Percentiles rank a stretch among this genome's conserved stretches.
phyloP scores from a whole-genome alignment of 345 rosid species.

The Melastoma malabathricum region DNA sequence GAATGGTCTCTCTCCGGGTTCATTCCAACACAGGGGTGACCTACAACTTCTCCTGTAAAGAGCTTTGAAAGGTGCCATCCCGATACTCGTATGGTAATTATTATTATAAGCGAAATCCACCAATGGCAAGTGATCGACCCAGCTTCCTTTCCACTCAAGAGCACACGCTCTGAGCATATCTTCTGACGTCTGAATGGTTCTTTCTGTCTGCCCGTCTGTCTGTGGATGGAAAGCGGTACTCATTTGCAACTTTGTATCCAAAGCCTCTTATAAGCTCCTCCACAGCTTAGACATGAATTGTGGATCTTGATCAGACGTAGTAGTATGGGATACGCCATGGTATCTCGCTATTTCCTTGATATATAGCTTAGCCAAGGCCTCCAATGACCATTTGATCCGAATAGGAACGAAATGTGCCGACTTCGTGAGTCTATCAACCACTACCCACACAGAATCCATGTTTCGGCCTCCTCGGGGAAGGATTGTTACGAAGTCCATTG shows the following conservation, averaged over 20 bases:
- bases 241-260: background rate
- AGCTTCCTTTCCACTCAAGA: background rate
- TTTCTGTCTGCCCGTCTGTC: background rate
- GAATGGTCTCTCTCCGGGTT: too few relatives aligned
- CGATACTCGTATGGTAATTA: background rate
- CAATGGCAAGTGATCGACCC: conserved; percentile 1
- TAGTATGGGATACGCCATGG: background rate
- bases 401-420: conserved; percentile 1
- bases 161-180: background rate
- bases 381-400: too few relatives aligned
- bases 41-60: conserved; percentile 3
- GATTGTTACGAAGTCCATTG: too few relatives aligned
- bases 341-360: background rate
- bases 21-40: too few relatives aligned
- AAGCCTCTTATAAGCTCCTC: background rate
- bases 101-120: conserved; percentile 5
- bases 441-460: conserved; percentile 5
- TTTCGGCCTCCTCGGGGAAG: background rate
- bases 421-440: conserved; percentile 6
- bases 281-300: background rate
- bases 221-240: background rate
- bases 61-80: conserved; percentile 4
- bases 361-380: background rate
- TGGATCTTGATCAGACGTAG: background rate
- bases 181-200: background rate